phyloP scores from a whole-genome alignment of 495 filamentous ascomycete species.

The Penicillium coprophilum region DNA sequence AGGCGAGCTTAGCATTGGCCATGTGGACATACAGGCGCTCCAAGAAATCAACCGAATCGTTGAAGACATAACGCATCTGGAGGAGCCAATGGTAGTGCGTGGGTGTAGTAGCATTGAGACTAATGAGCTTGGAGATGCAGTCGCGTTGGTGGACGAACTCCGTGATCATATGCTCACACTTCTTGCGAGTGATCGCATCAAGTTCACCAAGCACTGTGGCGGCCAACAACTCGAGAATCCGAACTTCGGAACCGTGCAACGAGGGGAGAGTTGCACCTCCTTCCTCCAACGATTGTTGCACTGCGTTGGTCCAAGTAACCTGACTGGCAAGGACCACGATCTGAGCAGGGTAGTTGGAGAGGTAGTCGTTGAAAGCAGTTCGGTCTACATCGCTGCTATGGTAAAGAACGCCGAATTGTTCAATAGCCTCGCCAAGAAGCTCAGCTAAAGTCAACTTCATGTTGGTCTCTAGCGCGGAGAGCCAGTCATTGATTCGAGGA shows the following conservation, averaged over 20 bases:
- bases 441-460: conserved; percentile 96
- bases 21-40: conserved; percentile 88
- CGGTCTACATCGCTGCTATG: conserved; percentile 62
- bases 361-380: conserved; percentile 69
- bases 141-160: conserved; percentile 98
- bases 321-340: conserved; percentile 96
- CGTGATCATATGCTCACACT: conserved; percentile 98
- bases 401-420: conserved; percentile 69
- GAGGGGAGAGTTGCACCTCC: conserved; percentile 65
- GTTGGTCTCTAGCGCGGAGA: conserved; percentile 81
- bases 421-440: conserved; percentile 79
- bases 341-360: conserved; percentile 82
- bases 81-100: conserved; percentile 90
- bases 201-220: conserved; percentile 87
- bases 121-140: conserved; percentile 77
- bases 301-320: conserved; percentile 84
- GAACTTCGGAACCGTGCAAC: conserved; percentile 73
- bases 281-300: conserved; percentile 69
- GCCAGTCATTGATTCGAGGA: conserved; percentile 97
- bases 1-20: conserved; percentile 93
- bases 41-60: conserved; percentile 73
- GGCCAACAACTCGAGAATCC: conserved; percentile 78
- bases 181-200: conserved; percentile 82
- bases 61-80: conserved; percentile 97
- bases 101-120: conserved; percentile 69